Conservation (phyloP, 768 basidiomycete genomes). For the Termitomyces sp. region DNA sequence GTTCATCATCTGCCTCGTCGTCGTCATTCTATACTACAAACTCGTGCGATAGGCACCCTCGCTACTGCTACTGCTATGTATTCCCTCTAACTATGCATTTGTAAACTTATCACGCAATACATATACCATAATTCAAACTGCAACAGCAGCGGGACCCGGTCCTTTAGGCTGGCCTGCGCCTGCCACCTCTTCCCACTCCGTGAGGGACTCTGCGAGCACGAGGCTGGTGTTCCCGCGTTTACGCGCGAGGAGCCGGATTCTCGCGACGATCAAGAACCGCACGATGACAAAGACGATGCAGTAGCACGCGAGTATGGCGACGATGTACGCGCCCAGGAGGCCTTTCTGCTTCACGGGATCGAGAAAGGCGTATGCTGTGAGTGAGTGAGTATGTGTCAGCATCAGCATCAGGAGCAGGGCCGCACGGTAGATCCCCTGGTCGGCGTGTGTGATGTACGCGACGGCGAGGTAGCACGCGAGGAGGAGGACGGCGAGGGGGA, state of each 20-base stretch:
- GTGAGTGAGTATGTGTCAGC: not conserved
- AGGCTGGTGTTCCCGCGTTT: conserved; percentile 4
- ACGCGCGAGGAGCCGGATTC: conserved; percentile 24
- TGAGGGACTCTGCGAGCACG: conserved; percentile 20
- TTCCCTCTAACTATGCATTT: not conserved
- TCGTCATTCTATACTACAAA: conserved; percentile 66
- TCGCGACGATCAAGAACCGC: conserved; percentile 33
- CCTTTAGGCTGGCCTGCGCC: conserved; percentile 15
- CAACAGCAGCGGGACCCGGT: no score
- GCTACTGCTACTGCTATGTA: not conserved
- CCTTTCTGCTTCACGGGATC: conserved; percentile 40
- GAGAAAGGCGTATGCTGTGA: conserved; percentile 60
- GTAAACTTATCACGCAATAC: not conserved
- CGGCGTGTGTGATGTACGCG: conserved; percentile 60
- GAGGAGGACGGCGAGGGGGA: conserved; percentile 42
- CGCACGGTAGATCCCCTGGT: conserved; percentile 64
- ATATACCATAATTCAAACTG: no score
- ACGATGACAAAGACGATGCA: conserved; percentile 47
- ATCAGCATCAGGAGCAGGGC: conserved; percentile 16
- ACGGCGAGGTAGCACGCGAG: conserved; percentile 57
- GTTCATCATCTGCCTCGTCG: conserved; percentile 73
- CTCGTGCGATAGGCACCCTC: conserved; percentile 19
- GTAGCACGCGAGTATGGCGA: conserved; percentile 52
- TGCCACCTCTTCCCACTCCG: conserved; percentile 44
- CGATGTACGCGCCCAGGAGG: conserved; percentile 54